These are phyloP conservation scores for Corymbia citriodora DNA, from an alignment of 441 rosid genomes.

Conservation along the genomic window DNA sequence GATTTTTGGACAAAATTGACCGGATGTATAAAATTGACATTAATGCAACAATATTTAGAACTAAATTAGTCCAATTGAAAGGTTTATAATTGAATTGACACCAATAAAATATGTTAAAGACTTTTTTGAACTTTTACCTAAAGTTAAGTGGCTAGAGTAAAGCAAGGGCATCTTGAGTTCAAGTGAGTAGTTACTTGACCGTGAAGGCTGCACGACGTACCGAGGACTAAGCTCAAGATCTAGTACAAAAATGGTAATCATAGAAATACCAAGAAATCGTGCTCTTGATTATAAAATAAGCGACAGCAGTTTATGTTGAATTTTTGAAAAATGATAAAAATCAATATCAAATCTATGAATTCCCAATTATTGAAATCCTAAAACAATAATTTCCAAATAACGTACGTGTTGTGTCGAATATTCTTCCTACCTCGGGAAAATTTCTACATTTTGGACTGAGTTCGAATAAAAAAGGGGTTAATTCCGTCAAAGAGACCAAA, in stretches of 20 bases:
- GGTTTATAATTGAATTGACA: too few relatives aligned
- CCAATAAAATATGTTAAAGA: too few relatives aligned
- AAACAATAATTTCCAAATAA: neutral
- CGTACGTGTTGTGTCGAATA: neutral
- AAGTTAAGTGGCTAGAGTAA: neutral
- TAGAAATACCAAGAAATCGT: neutral
- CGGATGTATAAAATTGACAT: fast-evolving
- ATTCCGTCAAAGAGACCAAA: neutral
- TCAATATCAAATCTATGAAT: neutral
- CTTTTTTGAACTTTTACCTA: neutral
- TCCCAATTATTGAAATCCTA: neutral
- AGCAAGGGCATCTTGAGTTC: neutral
- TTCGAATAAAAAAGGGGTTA: neutral
- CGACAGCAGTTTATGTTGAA: neutral
- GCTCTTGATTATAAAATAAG: neutral
- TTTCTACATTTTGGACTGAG: neutral
- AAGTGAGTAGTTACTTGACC: neutral
- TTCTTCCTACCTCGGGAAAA: neutral
- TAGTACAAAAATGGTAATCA: neutral
- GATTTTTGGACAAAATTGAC: too few relatives aligned
- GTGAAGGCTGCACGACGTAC: neutral
- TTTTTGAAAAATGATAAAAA: neutral
- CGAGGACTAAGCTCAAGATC: neutral
- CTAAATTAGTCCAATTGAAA: too few relatives aligned
- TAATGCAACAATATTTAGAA: too few relatives aligned